Percentiles rank a stretch among this genome's conserved stretches.
Evolutionary conservation across 2,329 filamentous ascomycete genomes (phyloP).

Genomic region (Exophiala sp.): DNA sequence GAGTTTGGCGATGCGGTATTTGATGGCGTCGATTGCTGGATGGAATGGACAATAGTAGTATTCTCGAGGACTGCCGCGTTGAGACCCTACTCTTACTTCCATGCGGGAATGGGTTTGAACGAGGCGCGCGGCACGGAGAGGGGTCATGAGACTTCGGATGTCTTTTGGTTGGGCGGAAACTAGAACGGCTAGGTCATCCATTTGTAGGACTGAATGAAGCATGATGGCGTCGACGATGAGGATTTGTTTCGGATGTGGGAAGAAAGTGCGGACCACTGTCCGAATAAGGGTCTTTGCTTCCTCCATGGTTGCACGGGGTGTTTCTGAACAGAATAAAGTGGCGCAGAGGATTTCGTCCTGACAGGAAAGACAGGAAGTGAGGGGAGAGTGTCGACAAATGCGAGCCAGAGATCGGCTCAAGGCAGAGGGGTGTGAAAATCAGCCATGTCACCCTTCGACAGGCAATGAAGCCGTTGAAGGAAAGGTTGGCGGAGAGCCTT

Average conservation of each 20-base stretch:
- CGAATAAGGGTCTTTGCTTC: slow-evolving; percentile 73
- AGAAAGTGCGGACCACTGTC: slow-evolving; percentile 79
- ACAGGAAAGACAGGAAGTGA: too few species aligned
- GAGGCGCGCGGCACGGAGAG: slow-evolving; percentile 78
- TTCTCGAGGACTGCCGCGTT: slow-evolving; percentile 74
- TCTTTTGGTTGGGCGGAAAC: slow-evolving; percentile 89
- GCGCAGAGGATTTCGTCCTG: too few species aligned
- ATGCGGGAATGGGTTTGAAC: slow-evolving; percentile 65
- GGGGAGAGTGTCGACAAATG: too few species aligned
- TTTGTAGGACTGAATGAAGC: slow-evolving; percentile 69
- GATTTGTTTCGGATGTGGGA: slow-evolving; percentile 69
- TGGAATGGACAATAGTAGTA: slow-evolving; percentile 98
- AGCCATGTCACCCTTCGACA: slow-evolving; percentile 22
- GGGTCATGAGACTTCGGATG: slow-evolving; percentile 80
- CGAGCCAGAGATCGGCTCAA: slow-evolving; percentile 12
- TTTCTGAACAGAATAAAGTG: neutral
- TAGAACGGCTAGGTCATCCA: slow-evolving; percentile 80
- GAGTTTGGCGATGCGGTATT: slow-evolving; percentile 83
- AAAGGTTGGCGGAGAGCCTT: neutral
- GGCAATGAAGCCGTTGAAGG: slow-evolving; percentile 26
- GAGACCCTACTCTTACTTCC: slow-evolving; percentile 73
- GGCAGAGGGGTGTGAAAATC: neutral
- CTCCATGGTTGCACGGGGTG: slow-evolving; percentile 46
- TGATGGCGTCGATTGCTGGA: slow-evolving; percentile 89
- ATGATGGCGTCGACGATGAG: slow-evolving; percentile 75